Conservation (phyloP, 106 monocot genomes). For the Hemerocallis citrina region DNA sequence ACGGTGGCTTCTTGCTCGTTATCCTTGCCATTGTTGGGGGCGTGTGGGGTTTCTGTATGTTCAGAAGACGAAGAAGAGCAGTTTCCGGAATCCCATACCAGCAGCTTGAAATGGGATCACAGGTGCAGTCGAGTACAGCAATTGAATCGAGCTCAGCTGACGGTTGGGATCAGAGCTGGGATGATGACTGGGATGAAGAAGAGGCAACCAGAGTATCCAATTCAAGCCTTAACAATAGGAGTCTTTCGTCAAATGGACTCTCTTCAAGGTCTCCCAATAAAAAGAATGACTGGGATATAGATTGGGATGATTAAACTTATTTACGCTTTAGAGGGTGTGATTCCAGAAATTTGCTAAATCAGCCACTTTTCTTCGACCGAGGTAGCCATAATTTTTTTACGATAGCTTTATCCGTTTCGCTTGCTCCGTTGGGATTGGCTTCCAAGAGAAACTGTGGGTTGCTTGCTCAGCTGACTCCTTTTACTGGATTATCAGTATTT, state of each 20-base stretch:
- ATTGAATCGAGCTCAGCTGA: constrained; percentile 13
- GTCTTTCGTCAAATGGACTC: constrained; percentile 30
- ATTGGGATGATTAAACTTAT: constrained; percentile 67
- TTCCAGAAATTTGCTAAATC: no score
- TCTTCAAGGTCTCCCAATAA: constrained; percentile 30
- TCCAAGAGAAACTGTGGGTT: no score
- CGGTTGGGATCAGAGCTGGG: constrained; percentile 64
- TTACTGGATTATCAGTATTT: not conserved
- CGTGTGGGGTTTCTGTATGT: constrained; percentile 60
- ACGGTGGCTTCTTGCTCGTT: constrained; percentile 33
- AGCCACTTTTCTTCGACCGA: not conserved
- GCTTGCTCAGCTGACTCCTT: not conserved
- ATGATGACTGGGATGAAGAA: constrained; percentile 72
- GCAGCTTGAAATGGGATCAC: constrained; percentile 52
- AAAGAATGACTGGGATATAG: constrained; percentile 64
- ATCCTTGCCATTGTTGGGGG: constrained; percentile 26
- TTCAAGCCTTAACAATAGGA: not conserved
- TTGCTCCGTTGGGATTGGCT: not conserved
- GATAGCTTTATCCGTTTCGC: not conserved
- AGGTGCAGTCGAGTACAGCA: constrained; percentile 3
- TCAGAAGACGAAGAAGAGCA: constrained; percentile 27
- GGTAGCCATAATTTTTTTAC: not conserved
- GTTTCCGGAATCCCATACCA: constrained; percentile 47
- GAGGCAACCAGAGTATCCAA: constrained; percentile 21
- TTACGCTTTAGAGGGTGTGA: no score